Evolutionary conservation across 2,329 filamentous ascomycete genomes (phyloP).

Genomic region (Endocalyx cinctus): DNA sequence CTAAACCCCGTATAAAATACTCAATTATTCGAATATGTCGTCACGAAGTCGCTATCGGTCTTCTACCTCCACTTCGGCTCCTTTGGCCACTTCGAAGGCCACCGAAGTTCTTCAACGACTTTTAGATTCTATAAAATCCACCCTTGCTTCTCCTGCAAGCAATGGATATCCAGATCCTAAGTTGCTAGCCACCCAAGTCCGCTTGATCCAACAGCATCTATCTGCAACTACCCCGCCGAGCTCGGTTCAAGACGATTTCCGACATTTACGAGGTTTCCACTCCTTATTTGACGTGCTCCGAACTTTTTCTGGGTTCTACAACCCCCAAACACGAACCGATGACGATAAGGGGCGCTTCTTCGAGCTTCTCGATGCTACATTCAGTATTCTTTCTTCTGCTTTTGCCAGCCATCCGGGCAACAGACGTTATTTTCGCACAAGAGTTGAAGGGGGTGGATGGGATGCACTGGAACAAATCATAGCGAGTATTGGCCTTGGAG

Average conservation of each 20-base stretch:
- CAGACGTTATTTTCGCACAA: conserved; percentile 75
- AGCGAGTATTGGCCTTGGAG: conserved; percentile 61
- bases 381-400: conserved; percentile 69
- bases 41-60: conserved; percentile 56
- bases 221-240: conserved; percentile 42
- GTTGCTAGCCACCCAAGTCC: conserved; percentile 51
- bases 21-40: conserved; percentile 38
- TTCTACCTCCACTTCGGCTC: conserved; percentile 57
- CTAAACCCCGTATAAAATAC: conserved; percentile 10
- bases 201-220: conserved; percentile 62
- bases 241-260: conserved; percentile 72
- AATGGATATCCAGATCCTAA: conserved; percentile 44
- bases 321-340: conserved; percentile 56
- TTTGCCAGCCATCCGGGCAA: conserved; percentile 81
- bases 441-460: conserved; percentile 75
- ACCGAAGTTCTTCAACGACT: conserved; percentile 54
- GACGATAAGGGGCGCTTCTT: conserved; percentile 63
- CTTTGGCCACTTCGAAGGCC: conserved; percentile 53
- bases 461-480: conserved; percentile 68
- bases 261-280: conserved; percentile 75
- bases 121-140: conserved; percentile 42
- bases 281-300: conserved; percentile 65
- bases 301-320: conserved; percentile 71
- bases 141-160: conserved; percentile 25
- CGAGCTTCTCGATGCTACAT: conserved; percentile 63